Base-by-base conservation (phyloP, 2,329 filamentous ascomycete species). In the Endoconidiophora laricicola region DNA sequence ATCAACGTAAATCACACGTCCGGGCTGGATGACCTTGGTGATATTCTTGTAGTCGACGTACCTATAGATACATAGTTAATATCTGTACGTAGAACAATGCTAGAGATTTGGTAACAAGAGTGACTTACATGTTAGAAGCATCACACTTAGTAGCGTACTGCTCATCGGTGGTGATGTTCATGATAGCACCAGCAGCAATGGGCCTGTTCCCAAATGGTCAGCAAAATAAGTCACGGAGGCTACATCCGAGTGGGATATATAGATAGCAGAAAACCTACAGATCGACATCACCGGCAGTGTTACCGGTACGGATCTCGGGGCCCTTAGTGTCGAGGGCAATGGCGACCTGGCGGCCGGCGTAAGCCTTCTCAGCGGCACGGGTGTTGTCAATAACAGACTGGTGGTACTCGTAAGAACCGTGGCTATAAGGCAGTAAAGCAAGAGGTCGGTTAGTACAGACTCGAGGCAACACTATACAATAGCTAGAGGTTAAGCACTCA, bases 21-120 rank as follows among this genome's bases (percentile, higher is more conserved):
- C 91, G 54, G 78, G 73, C 65, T 84, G 69, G 63, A 98, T 96
- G 60, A 98, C 91, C 73, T 93, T 94, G 70, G 90, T 95, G 69
- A 98, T 96, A 76, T 98, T 98, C 81, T 94, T 93, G 77, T 98
- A 96, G 74, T 96, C 90, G 62, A 96, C 83, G 63, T 87, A 95
- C 81, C 85, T 90, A 56, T 33, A 6, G 14, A 20, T 45, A 16
- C 18, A 20, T 2, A 33, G 22, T 33, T 7, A 12, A 22, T 33
- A 22, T 24, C 16, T 12, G n/a, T 23, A 16, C 7, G 22, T n/a
- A 36, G 12, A 12, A 14, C 0, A 39, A 24, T 26, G n/a, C n/a
- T 9, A 40, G 6, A 48, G 14, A 41, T 2, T n/a, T 9, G 24
- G 16, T n/a, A 12, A 38, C 14, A 23, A 38, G 18, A 39, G 47